Evolutionary conservation across 805 yeast species (phyloP).

Genomic region (Hanseniaspora nectarophila): DNA sequence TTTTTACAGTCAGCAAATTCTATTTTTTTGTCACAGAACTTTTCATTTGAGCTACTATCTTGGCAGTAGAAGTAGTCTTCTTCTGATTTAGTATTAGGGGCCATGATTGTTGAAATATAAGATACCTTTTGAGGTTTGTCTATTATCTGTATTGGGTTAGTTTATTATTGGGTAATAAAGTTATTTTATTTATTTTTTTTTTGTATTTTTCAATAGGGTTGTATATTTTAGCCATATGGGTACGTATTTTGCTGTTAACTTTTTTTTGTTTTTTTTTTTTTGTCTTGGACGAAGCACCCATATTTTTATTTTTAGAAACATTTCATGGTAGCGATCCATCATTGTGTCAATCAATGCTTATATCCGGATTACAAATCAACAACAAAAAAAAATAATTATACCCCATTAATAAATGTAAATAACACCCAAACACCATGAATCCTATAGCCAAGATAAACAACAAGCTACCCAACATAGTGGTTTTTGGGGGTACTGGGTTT

Average conservation of each 20-base stretch:
- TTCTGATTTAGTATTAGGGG: neutral
- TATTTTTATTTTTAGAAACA: neutral
- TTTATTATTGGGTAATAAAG: too few species aligned
- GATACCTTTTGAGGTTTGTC: too few species aligned
- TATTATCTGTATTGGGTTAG: too few species aligned
- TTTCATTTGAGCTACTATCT: neutral
- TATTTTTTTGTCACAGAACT: neutral
- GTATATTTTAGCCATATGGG: too few species aligned
- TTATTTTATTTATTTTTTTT: too few species aligned
- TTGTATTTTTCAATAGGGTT: too few species aligned
- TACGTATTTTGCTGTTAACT: neutral
- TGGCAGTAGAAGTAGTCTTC: neutral
- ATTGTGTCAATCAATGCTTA: too few species aligned
- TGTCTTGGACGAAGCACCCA: too few species aligned
- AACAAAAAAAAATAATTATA: neutral
- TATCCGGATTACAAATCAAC: too few species aligned
- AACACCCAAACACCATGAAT: neutral
- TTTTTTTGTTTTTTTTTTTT: neutral
- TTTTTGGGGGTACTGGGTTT: slow-evolving; percentile 84
- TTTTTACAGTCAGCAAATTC: too few species aligned
- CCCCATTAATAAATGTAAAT: neutral
- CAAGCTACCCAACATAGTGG: slow-evolving; percentile 34
- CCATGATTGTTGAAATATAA: too few species aligned
- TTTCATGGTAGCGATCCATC: too few species aligned
- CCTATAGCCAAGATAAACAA: neutral